Percentiles rank a stretch among this genome's conserved stretches.
These are phyloP conservation scores for Cryptosporidium parvum DNA, from an alignment of 169 alveolate species.

Conservation along the genomic window DNA sequence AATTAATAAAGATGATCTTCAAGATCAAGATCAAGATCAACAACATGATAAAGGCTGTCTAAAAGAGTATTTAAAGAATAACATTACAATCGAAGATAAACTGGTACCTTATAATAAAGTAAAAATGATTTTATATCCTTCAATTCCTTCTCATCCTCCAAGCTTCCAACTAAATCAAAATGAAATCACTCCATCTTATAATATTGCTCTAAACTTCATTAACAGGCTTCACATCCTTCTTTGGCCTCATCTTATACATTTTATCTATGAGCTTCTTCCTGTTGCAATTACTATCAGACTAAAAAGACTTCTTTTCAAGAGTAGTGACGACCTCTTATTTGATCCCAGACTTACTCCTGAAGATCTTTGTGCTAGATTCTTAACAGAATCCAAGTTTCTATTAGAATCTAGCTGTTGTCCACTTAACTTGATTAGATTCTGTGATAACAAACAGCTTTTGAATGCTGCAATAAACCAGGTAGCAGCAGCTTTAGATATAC, in stretches of 20 bases:
- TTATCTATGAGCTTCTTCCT: constrained; percentile 37
- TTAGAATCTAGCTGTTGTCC: constrained; percentile 68
- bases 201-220: constrained; percentile 17
- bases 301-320: constrained; percentile 27
- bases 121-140: neutral
- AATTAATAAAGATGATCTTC: neutral
- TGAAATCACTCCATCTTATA: constrained; percentile 1
- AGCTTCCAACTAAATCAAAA: neutral
- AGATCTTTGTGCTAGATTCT: constrained; percentile 59
- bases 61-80: neutral
- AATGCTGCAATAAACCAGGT: constrained; percentile 62
- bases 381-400: constrained; percentile 61
- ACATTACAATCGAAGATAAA: neutral
- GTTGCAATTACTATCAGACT: constrained; percentile 50
- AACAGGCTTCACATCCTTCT: constrained; percentile 15
- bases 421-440: constrained; percentile 42
- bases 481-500: constrained; percentile 9
- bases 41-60: neutral
- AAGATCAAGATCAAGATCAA: neutral
- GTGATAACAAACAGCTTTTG: constrained; percentile 48
- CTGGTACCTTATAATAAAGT: neutral
- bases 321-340: constrained; percentile 34
- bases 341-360: constrained; percentile 70
- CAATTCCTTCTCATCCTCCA: neutral
- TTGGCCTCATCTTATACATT: constrained; percentile 60